Percentiles rank a stretch among this genome's conserved stretches.
Conservation (phyloP, 352 stramenopile species). For the Pythium insidiosum region DNA sequence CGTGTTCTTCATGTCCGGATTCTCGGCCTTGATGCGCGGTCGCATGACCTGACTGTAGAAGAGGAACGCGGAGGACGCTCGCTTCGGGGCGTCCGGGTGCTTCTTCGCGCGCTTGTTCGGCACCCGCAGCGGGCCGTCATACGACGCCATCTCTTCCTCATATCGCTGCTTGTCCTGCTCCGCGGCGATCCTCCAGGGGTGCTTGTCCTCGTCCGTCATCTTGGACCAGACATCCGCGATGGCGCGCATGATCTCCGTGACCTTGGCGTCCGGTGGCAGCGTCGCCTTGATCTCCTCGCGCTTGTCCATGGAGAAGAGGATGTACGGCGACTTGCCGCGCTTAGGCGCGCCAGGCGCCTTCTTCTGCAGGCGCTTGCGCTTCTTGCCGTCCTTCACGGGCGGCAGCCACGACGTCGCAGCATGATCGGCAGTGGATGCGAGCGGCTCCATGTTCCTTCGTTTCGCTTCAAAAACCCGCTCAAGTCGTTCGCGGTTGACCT, state of each 20-base stretch:
- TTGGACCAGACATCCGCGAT: conserved; percentile 87
- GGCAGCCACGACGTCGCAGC: conserved; percentile 49
- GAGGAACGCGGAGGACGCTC: conserved; percentile 92
- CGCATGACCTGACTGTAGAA: conserved; percentile 92
- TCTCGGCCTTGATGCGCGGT: conserved; percentile 83
- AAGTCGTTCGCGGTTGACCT: conserved; percentile 42
- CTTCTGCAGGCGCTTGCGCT: conserved; percentile 87
- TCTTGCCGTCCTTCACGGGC: conserved; percentile 74
- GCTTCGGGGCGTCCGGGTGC: conserved; percentile 90
- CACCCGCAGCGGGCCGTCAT: conserved; percentile 87
- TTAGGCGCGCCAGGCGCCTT: conserved; percentile 86
- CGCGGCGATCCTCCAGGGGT: conserved; percentile 89
- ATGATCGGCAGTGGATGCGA: conserved; percentile 51
- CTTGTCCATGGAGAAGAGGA: conserved; percentile 91
- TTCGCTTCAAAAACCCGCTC: conserved; percentile 15
- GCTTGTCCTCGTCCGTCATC: conserved; percentile 87
- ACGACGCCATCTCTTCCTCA: conserved; percentile 89
- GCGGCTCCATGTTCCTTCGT: conserved; percentile 68
- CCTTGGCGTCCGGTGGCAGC: conserved; percentile 80
- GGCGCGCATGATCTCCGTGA: conserved; percentile 89
- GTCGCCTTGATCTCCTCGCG: conserved; percentile 85
- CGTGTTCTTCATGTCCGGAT: conserved; percentile 94
- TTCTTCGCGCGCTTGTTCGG: conserved; percentile 94
- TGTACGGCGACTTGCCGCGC: conserved; percentile 88
- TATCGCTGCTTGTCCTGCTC: conserved; percentile 93